Base-by-base conservation (phyloP, 2,329 filamentous ascomycete genomes). In the Blastomyces gilchristii region DNA sequence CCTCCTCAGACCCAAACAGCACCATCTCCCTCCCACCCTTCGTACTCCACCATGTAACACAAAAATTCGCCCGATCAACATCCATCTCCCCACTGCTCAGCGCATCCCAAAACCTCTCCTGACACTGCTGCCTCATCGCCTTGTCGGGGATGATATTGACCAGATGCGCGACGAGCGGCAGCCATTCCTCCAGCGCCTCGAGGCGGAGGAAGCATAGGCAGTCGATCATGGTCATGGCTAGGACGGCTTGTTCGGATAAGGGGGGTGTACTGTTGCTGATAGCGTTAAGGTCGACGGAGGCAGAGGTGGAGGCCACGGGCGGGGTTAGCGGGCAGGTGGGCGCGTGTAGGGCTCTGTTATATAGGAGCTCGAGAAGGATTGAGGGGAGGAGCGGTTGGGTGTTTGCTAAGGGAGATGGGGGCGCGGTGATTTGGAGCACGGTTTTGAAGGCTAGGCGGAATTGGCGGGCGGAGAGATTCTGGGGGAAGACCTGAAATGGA, bases 361-460 rank as follows among this genome's bases (percentile, higher is more conserved):
- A 83, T 2, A 92, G 79, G 71, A 95, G 86, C 71, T 97, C 91
- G 14, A 96, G 80, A 0, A 96, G 77, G 0, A 86, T 87, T 65
- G 92, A 89, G 1, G 90, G 87, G n/a, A 96, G 82, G 63, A 88
- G 82, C 0, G 90, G 90, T 66, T 94, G 87, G 5, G 82, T 82
- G 57, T 84, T 85, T 43, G 88, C 85, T 50, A 95, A 82, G 1
- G 85, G 83, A 47, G 89, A 91, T 0, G 91, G 92, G 2, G 91
- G 90, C 2, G 88, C 87, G 12, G 91, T 86, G 64, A 95, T 87
- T 69, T 88, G 87, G 74, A 96, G 85, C 56, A 96, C 80, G 1
- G 90, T 93, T 72, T 88, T 90, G 79, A 96, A 92, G 12, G 91
- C 92, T 11, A 96, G 81, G 39, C 91, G 85, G 78, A 97, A 96